Conservation (phyloP, 768 basidiomycete genomes). For the Lactarius sanguifluus region DNA sequence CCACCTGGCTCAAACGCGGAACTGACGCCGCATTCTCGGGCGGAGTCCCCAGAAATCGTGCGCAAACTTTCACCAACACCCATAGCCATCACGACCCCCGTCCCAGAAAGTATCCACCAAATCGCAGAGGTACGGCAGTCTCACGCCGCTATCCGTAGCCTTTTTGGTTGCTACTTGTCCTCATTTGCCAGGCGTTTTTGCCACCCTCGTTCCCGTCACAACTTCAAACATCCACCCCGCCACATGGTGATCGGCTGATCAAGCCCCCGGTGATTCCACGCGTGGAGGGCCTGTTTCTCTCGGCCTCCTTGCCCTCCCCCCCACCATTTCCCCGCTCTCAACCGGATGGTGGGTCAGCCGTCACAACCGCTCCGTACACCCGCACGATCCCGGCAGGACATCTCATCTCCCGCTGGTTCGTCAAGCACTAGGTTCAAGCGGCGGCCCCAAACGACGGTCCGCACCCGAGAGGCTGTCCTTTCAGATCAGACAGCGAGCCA, state of each 20-base stretch:
- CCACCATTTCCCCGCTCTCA: constrained; percentile 26
- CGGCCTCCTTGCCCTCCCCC: constrained; percentile 5
- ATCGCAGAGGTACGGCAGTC: constrained; percentile 21
- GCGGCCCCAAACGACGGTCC: background rate
- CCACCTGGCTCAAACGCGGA: constrained; percentile 8
- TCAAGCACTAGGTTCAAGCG: background rate
- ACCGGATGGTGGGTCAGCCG: background rate
- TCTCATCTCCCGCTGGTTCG: background rate
- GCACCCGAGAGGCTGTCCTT: background rate
- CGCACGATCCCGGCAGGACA: constrained; percentile 1
- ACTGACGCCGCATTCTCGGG: background rate
- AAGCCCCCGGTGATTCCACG: constrained; percentile 23
- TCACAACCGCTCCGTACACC: background rate
- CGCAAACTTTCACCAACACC: background rate
- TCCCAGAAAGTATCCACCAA: constrained; percentile 15
- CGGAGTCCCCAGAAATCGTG: background rate
- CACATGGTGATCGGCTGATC: constrained; percentile 1
- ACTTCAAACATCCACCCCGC: constrained; percentile 26
- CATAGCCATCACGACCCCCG: background rate
- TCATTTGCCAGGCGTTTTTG: constrained; percentile 17
- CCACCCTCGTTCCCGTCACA: constrained; percentile 28
- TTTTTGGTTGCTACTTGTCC: background rate
- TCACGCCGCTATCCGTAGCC: background rate
- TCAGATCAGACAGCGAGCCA: background rate
- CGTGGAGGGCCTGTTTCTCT: background rate